Conservation (phyloP, 2,329 filamentous ascomycete species). For the Kalaharituber pfeilii region DNA sequence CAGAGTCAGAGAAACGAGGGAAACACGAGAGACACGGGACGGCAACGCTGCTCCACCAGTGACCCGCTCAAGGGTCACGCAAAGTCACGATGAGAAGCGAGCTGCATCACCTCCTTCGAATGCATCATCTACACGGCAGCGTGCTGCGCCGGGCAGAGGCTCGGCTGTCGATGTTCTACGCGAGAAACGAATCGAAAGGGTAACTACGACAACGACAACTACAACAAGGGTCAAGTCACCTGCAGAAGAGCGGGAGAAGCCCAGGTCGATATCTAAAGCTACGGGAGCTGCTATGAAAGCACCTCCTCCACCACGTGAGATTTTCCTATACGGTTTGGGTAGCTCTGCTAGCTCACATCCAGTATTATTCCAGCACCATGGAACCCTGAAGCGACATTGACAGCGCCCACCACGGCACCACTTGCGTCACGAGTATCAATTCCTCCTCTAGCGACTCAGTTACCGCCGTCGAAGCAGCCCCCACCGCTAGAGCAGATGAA, state of each 20-base stretch:
- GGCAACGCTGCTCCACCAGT: neutral
- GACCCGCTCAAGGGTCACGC: too few relatives aligned
- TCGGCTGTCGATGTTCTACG: neutral
- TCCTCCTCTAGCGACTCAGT: conserved; percentile 44
- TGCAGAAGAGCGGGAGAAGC: neutral
- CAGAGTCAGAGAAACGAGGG: too few relatives aligned
- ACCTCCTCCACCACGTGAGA: neutral
- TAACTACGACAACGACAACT: conserved; percentile 10
- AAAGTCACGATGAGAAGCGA: too few relatives aligned
- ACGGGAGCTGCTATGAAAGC: neutral
- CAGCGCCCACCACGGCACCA: conserved; percentile 51
- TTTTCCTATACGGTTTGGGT: neutral
- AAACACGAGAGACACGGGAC: neutral
- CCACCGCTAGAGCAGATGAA: conserved; percentile 51
- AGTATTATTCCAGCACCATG: conserved; percentile 35
- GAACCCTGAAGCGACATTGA: conserved; percentile 62
- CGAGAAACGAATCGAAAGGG: neutral
- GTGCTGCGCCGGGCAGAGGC: neutral
- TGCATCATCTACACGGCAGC: neutral
- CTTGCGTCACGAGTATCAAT: conserved; percentile 50
- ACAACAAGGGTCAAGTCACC: conserved; percentile 12
- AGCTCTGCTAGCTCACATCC: neutral
- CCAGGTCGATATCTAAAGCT: neutral
- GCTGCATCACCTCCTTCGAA: neutral
- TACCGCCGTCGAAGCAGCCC: conserved; percentile 52